Conservation (phyloP, 495 filamentous ascomycete species). For the Daldinia vernicosa region DNA sequence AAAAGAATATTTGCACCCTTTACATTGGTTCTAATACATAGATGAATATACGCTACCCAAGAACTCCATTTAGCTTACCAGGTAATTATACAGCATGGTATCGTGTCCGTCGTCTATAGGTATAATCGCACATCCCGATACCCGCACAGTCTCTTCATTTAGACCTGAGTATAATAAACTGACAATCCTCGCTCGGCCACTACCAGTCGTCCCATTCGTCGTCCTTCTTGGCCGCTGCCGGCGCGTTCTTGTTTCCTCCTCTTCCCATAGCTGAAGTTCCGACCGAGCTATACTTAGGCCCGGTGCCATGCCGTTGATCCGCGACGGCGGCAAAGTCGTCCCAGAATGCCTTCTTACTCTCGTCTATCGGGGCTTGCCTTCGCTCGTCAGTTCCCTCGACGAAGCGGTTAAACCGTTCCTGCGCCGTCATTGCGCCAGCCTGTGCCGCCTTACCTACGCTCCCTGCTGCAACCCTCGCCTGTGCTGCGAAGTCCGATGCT, state of each 20-base stretch:
- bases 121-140: slow-evolving; percentile 20
- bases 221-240: slow-evolving; percentile 58
- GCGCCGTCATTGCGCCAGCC: slow-evolving; percentile 71
- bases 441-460: slow-evolving; percentile 68
- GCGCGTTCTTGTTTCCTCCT: slow-evolving; percentile 50
- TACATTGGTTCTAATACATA: slow-evolving; percentile 21
- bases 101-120: slow-evolving; percentile 36
- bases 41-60: slow-evolving; percentile 34
- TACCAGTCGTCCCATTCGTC: slow-evolving; percentile 74
- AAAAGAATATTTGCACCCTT: slow-evolving; percentile 4
- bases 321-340: slow-evolving; percentile 73
- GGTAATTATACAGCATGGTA: slow-evolving; percentile 38
- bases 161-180: background rate
- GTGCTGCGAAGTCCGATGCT: slow-evolving; percentile 86
- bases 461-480: slow-evolving; percentile 76
- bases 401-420: slow-evolving; percentile 81
- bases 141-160: slow-evolving; percentile 4
- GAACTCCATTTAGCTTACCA: slow-evolving; percentile 29
- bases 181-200: slow-evolving; percentile 7
- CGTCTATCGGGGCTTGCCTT: slow-evolving; percentile 52
- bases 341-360: slow-evolving; percentile 89
- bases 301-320: slow-evolving; percentile 51
- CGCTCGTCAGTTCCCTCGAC: slow-evolving; percentile 67
- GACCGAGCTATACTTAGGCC: slow-evolving; percentile 60
- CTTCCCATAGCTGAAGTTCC: slow-evolving; percentile 78